Evolutionary conservation across 2,329 filamentous ascomycete genomes (phyloP), one percentile per base, ranked within the genome.

Genomic region (Grosmannia penicillata): DNA sequence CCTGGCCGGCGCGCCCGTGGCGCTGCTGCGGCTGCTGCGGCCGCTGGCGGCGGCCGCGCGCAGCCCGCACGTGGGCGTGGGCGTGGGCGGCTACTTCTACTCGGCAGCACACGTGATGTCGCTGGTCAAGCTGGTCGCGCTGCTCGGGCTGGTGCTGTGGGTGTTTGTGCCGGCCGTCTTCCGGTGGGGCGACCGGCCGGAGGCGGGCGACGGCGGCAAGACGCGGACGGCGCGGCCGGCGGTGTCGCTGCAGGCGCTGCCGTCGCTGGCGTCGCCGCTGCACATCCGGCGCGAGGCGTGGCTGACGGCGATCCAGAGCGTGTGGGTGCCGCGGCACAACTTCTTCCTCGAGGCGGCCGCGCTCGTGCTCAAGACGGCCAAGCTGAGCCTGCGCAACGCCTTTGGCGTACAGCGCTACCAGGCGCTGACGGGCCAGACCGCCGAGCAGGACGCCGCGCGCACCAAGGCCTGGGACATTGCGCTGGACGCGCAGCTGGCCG

Each of bases 381-480:
- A 93, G 57, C 78, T 93, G 37, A 82, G 82, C 49, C 56, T 85
- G 38, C 75, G 84, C 33, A 86, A 85, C 47, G 56, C 82, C 1
- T 74, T 94, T 44, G 87, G 89, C 28, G 70, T 77, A 47, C 71
- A 79, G 22, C 67, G 79, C 9, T 95, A 91, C 54, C 79, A 86
- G 40, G 68, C 76, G 53, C 61, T 93, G 28, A 89, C 82, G 3
- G 84, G 26, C 18, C 72, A 82, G 34, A 89, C 80, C 2, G 76
- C 81, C 47, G 85, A 94, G 41, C 79, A 93, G 55, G 89, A 95
- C 56, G 74, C 72, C 37, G 87, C 84, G 7, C 75, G 89, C 22
- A 72, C 93, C 50, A 91, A 93, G 60, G 84, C 86, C 0, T 96
- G 89, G 89, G 73, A 80, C 25, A 94, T 94, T 51, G 87, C 87